phyloP scores from a whole-genome alignment of 108 stramenopile species.

The Skeletonema grethae region DNA sequence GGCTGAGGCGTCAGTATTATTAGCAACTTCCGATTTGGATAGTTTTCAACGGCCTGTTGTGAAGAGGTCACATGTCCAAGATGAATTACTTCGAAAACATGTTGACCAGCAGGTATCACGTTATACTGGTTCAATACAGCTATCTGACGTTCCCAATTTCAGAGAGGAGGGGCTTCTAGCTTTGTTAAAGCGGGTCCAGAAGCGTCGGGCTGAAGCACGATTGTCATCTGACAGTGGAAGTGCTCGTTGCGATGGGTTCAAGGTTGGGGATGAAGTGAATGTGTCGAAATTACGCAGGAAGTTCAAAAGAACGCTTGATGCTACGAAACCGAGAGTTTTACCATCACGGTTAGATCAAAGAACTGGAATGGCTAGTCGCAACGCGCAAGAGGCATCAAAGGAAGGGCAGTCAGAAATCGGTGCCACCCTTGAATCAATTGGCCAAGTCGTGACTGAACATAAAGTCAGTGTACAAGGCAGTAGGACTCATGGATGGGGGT shows the following conservation, averaged over 20 bases:
- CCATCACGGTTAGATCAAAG: constrained; percentile 61
- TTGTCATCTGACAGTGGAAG: constrained; percentile 68
- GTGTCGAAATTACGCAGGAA: constrained; percentile 46
- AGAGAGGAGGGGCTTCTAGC: constrained; percentile 69
- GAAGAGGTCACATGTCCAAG: constrained; percentile 54
- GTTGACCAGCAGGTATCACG: constrained; percentile 58
- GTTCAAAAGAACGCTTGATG: constrained; percentile 39
- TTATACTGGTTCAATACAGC: constrained; percentile 49
- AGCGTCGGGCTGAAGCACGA: constrained; percentile 63
- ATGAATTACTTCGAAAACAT: constrained; percentile 55
- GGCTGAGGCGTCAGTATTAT: constrained; percentile 65
- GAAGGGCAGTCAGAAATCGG: constrained; percentile 29
- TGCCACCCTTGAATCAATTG: constrained; percentile 28
- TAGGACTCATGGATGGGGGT: constrained; percentile 83
- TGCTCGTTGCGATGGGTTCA: constrained; percentile 73
- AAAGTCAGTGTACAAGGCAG: constrained; percentile 74
- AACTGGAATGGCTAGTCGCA: constrained; percentile 69
- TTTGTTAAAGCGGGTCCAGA: constrained; percentile 69
- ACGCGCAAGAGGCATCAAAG: constrained; percentile 43
- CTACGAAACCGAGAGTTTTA: constrained; percentile 54
- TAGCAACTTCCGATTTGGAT: constrained; percentile 38
- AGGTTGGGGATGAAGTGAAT: constrained; percentile 58
- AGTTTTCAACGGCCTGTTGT: constrained; percentile 55
- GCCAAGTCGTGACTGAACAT: constrained; percentile 39
- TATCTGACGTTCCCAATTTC: constrained; percentile 68